phyloP scores from a whole-genome alignment of 495 filamentous ascomycete species.

The Podospora bellae-mahoneyi region DNA sequence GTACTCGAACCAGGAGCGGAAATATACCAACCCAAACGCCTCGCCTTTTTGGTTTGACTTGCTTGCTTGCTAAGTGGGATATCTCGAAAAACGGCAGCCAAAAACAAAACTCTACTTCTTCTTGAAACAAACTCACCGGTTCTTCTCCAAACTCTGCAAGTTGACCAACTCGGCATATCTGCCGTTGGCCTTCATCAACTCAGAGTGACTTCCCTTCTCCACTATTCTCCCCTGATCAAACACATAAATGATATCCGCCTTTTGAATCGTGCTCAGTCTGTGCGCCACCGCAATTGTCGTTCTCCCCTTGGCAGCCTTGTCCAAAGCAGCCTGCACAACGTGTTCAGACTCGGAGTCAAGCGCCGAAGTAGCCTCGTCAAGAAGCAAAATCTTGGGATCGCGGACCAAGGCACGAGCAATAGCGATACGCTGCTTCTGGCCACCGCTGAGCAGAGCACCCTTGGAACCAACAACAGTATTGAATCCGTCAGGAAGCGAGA shows the following conservation, averaged over 20 bases:
- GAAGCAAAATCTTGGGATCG: constrained; percentile 65
- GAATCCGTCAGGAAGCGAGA: constrained; percentile 60
- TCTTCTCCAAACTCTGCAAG: constrained; percentile 71
- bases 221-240: constrained; percentile 55
- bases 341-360: constrained; percentile 76
- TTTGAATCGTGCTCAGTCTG: constrained; percentile 55
- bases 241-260: constrained; percentile 59
- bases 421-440: constrained; percentile 76
- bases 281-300: constrained; percentile 79
- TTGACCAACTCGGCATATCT: constrained; percentile 56
- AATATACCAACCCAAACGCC: neutral
- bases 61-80: neutral
- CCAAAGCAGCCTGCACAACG: constrained; percentile 69
- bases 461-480: constrained; percentile 62
- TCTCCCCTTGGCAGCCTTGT: constrained; percentile 58
- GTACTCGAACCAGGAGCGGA: neutral
- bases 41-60: neutral
- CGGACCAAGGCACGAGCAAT: constrained; percentile 78
- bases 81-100: neutral
- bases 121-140: constrained; percentile 11
- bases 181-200: constrained; percentile 51
- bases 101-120: neutral
- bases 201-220: constrained; percentile 53
- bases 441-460: constrained; percentile 68
- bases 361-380: constrained; percentile 79